phyloP scores from a whole-genome alignment of 2,329 filamentous ascomycete genomes.

The Epichloe glyceriae region DNA sequence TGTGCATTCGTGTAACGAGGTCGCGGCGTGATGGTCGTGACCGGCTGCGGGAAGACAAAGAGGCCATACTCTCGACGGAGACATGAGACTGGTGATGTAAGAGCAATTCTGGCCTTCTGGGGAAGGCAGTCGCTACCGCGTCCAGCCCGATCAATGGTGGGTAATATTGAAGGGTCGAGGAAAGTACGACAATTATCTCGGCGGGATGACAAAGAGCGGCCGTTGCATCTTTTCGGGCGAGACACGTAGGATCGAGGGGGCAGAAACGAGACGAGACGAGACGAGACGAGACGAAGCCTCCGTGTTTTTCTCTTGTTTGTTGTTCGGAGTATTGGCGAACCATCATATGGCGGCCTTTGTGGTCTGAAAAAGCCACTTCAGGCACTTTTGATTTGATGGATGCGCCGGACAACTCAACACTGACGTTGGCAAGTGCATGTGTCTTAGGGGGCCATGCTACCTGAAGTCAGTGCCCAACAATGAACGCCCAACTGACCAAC shows the following conservation, averaged over 20 bases:
- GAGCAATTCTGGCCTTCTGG: not conserved
- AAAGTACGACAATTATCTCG: constrained; percentile 4
- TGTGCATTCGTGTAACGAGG: constrained; percentile 24
- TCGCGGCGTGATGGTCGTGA: constrained; percentile 17
- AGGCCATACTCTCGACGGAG: constrained; percentile 16
- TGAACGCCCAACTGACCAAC: too few relatives aligned
- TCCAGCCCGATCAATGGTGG: not conserved
- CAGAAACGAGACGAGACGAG: not conserved
- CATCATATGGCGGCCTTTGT: too few relatives aligned
- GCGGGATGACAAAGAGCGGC: not conserved
- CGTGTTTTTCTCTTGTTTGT: not conserved
- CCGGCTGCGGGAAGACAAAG: constrained; percentile 17
- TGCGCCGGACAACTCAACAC: not conserved
- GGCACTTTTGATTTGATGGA: not conserved
- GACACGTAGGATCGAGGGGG: not conserved
- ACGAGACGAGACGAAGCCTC: not conserved
- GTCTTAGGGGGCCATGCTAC: too few relatives aligned
- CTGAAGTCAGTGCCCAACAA: too few relatives aligned
- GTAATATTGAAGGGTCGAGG: not conserved
- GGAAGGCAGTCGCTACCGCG: not conserved
- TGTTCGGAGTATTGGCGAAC: too few relatives aligned
- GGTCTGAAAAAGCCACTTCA: not conserved
- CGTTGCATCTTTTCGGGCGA: constrained; percentile 4
- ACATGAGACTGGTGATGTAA: not conserved
- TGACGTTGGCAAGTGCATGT: not conserved